These are phyloP conservation scores for Wallemia hederae DNA, from an alignment of 1,284 basidiomycete species.

Conservation along the genomic window DNA sequence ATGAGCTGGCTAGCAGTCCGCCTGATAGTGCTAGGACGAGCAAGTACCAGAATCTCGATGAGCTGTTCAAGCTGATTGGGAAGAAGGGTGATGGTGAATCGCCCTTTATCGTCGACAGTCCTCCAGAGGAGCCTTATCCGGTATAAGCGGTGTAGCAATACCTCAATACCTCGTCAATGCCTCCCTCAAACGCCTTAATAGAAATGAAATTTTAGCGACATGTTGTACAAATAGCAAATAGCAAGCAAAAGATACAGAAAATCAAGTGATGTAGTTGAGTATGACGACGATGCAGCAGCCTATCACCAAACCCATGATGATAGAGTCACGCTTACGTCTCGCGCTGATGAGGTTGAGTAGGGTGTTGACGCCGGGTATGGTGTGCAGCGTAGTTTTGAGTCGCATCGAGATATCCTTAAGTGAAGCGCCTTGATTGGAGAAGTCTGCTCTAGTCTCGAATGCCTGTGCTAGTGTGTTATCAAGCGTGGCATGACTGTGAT, in stretches of 20 bases:
- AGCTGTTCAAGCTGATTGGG: background rate
- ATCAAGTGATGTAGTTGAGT: constrained; percentile 41
- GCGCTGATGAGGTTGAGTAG: constrained; percentile 74
- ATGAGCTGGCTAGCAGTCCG: background rate
- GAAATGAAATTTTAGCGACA: no score
- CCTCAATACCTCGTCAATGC: no score
- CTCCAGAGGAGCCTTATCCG: background rate
- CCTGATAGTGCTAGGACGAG: background rate
- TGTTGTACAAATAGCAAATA: constrained; percentile 1
- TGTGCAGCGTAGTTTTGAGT: constrained; percentile 51
- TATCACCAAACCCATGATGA: constrained; percentile 63
- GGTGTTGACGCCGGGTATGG: constrained; percentile 78
- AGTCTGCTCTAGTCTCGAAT: constrained; percentile 85
- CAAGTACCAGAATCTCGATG: background rate
- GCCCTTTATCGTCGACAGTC: background rate
- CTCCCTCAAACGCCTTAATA: no score
- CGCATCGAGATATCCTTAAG: constrained; percentile 48
- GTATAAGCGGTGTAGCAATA: no score
- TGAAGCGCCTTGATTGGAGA: constrained; percentile 48
- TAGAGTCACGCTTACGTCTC: constrained; percentile 56
- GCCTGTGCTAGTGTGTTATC: constrained; percentile 84
- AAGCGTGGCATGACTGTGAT: constrained; percentile 77
- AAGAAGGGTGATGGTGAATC: background rate
- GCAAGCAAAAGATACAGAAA: constrained; percentile 1
- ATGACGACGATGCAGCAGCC: constrained; percentile 54